A percentile compares a stretch with the other conserved stretches of the same genome.
Conservation (phyloP, 2,329 filamentous ascomycete genomes). For the Colletotrichum caudatum region DNA sequence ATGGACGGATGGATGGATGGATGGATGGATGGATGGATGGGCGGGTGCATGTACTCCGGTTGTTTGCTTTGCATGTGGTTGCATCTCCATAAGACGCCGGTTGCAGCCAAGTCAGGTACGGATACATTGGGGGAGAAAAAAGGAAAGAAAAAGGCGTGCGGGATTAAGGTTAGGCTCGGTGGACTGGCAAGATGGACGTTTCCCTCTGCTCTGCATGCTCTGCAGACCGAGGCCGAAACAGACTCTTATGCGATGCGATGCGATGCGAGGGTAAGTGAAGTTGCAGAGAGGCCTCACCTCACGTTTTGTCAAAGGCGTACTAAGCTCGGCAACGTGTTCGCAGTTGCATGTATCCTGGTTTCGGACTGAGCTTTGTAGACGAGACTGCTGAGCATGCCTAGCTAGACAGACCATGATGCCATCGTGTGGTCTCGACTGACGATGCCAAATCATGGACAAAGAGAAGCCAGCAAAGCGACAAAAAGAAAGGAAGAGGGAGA, state of each 20-base stretch:
- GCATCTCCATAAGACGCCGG: conserved; percentile 26
- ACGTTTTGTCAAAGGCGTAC: background rate
- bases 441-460: conserved; percentile 29
- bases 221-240: conserved; percentile 5
- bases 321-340: background rate
- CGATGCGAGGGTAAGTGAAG: background rate
- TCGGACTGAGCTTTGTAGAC: conserved; percentile 19
- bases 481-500: no score
- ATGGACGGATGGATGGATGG: background rate
- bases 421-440: conserved; percentile 7
- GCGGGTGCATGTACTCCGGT: background rate
- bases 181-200: conserved; percentile 30
- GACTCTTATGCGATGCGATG: background rate
- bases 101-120: conserved; percentile 37
- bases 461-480: conserved; percentile 1
- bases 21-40: background rate
- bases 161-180: conserved; percentile 15
- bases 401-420: background rate
- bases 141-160: background rate
- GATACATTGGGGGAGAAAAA: background rate
- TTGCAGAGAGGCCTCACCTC: conserved; percentile 3
- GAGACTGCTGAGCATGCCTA: background rate
- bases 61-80: conserved; percentile 28
- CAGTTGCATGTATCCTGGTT: background rate
- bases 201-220: no score